These are phyloP conservation scores for Senna siamea DNA, from an alignment of 306 rosid species.

Conservation along the genomic window DNA sequence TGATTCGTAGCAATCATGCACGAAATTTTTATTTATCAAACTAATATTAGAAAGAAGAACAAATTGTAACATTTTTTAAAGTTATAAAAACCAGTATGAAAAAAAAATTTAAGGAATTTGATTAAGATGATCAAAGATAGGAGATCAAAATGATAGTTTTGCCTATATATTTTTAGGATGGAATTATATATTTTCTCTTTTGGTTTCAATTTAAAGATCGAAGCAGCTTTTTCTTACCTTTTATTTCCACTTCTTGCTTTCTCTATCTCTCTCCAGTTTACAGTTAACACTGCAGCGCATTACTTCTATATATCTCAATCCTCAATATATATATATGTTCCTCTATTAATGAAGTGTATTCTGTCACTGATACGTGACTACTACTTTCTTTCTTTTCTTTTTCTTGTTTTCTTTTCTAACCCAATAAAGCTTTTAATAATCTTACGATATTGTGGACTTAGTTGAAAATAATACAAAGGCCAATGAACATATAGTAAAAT, in stretches of 20 bases:
- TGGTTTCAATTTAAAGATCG: slow-evolving; percentile 40
- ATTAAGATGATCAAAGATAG: no score
- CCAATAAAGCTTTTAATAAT: slow-evolving; percentile 8
- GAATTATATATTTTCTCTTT: slow-evolving; percentile 27
- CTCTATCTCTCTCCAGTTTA: slow-evolving; percentile 30
- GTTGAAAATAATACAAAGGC: slow-evolving; percentile 13
- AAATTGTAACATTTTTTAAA: no score
- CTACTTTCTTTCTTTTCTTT: neutral
- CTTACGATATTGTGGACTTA: slow-evolving; percentile 29
- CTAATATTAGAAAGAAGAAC: no score
- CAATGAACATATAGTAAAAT: slow-evolving; percentile 29
- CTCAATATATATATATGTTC: slow-evolving; percentile 12
- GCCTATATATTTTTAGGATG: no score
- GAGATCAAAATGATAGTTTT: no score
- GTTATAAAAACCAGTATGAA: no score
- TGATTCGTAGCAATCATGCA: no score
- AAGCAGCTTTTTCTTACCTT: slow-evolving; percentile 47
- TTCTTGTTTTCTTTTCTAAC: neutral
- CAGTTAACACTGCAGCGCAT: slow-evolving; percentile 43
- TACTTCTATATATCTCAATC: neutral
- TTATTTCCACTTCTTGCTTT: slow-evolving; percentile 46
- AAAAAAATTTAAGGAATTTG: no score
- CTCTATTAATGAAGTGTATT: slow-evolving; percentile 20
- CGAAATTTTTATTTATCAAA: no score
- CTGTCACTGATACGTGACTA: slow-evolving; percentile 3